These are phyloP conservation scores for Ilex aquifolium DNA, from an alignment of 257 asterid species.

Conservation along the genomic window DNA sequence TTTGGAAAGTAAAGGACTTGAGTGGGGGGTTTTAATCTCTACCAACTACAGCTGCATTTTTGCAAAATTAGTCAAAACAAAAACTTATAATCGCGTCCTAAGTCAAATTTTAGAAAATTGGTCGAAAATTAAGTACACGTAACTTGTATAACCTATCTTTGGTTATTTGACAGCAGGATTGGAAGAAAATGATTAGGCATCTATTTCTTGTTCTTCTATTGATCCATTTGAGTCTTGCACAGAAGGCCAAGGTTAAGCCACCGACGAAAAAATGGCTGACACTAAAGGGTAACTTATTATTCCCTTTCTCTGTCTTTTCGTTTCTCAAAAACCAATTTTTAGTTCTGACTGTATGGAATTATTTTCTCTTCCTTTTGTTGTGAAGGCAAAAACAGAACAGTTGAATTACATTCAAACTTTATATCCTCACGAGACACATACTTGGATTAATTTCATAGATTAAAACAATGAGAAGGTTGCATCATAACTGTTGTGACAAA, in stretches of 20 bases:
- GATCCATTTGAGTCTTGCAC: not conserved
- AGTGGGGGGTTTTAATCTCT: no score
- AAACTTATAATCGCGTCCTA: no score
- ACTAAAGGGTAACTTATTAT: not conserved
- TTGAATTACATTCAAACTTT: not conserved
- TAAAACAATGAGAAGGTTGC: not conserved
- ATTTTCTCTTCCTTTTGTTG: not conserved
- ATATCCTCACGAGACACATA: not conserved
- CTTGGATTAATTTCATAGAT: no score
- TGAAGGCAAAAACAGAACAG: not conserved
- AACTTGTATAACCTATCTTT: no score
- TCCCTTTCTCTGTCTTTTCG: not conserved
- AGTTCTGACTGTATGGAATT: not conserved
- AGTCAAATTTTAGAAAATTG: no score
- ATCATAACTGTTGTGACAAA: no score
- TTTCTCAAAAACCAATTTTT: not conserved
- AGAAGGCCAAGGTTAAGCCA: not conserved
- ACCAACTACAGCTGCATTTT: no score
- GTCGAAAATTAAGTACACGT: no score
- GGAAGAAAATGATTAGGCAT: not conserved
- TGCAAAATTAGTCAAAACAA: no score
- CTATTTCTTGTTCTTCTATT: not conserved
- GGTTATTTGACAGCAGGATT: not conserved
- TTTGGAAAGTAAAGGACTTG: not conserved
- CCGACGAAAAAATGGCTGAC: not conserved